Base-by-base conservation (phyloP, 2,329 filamentous ascomycete genomes). In the Neofusicoccum sp. region DNA sequence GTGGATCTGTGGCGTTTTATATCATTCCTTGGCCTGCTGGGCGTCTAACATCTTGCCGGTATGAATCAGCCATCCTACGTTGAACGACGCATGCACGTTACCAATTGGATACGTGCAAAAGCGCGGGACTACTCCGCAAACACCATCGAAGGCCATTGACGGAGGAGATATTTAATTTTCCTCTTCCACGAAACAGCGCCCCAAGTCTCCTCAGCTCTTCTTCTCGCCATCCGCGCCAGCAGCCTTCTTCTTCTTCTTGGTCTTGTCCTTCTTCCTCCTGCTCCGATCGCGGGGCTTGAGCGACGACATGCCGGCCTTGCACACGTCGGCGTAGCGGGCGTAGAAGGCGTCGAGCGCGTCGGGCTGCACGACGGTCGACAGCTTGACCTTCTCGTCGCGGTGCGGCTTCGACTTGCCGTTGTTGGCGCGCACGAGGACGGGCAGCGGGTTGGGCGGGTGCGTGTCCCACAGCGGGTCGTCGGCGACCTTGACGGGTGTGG, bases 211-310 rank as follows among this genome's bases (percentile, higher is more conserved):
- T 60, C 16, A 44, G 11, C 28, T 53, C 48, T 47, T 54, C 31
- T 12, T 34, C 40, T 60, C 31, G 8, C 58, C 38, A 28, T 41
- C 38, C 2, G 26, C 47, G 28, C 33, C 30, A 8, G 31, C 28
- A 9, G 49, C 33, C 26, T 57, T 47, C 51, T 61, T 61, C 44
- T 48, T 86, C 79, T 88, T 90, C 65, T 89, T 91, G 73, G 89
- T 89, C 68, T 89, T 87, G 73, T 89, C 90, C 79, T 84, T 85
- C 78, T 89, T 90, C 66, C 88, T 87, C 82, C 91, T 93, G 76
- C 89, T 96, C 71, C 92, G 85, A 77, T 98, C 93, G 67, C 95
- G 84, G 72, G 96, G 96, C 85, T 96, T 98, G 77, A 99, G 73
- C 6, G 88, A 87, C 51, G 84, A 82, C 92, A 98, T 97, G 5